A percentile compares a stretch with the other conserved stretches of the same genome.
These are phyloP conservation scores for Dictyostelium discoideum DNA, from an alignment of 78 protist species.

Conservation along the genomic window DNA sequence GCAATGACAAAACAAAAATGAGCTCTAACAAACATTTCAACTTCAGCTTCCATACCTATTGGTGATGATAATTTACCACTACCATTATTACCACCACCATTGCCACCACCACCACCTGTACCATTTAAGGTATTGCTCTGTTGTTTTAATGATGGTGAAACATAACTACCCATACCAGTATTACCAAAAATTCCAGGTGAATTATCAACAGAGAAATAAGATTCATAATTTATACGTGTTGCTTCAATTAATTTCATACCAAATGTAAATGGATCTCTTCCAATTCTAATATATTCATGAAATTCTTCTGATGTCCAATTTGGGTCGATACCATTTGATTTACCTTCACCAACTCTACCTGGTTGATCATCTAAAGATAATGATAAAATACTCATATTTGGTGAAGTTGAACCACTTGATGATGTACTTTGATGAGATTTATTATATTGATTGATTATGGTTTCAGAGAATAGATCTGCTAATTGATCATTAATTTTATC, in stretches of 20 bases:
- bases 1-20: slow-evolving; percentile 80
- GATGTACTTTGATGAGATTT: background rate
- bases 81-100: no score
- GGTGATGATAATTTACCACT: background rate
- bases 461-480: slow-evolving; percentile 22
- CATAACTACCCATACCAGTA: background rate
- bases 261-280: slow-evolving; percentile 66
- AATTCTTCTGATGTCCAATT: slow-evolving; percentile 74
- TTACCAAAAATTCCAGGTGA: background rate
- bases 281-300: slow-evolving; percentile 60
- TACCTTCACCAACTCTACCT: background rate
- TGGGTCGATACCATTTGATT: slow-evolving; percentile 20
- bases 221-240: slow-evolving; percentile 11
- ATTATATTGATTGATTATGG: slow-evolving; percentile 9
- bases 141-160: background rate
- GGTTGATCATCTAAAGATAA: background rate
- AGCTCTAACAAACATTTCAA: slow-evolving; percentile 72
- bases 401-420: background rate
- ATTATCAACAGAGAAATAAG: background rate
- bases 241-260: slow-evolving; percentile 66
- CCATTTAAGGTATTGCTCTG: background rate
- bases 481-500: slow-evolving; percentile 7
- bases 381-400: background rate
- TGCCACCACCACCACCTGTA: background rate
- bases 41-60: slow-evolving; percentile 53